phyloP scores from a whole-genome alignment of 495 filamentous ascomycete species.

The Hapsidospora chrysogenum region DNA sequence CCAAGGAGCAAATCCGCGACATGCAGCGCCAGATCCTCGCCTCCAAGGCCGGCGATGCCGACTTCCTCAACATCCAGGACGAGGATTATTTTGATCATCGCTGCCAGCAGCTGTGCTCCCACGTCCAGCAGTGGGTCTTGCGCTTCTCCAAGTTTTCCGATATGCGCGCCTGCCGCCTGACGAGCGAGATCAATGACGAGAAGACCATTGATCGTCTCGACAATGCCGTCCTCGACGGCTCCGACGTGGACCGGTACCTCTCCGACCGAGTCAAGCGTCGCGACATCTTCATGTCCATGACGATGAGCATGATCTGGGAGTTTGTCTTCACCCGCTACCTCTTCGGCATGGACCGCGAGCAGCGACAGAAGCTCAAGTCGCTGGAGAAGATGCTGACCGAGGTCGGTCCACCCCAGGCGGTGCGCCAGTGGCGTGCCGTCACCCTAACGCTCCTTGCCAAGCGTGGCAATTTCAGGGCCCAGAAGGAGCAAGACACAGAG shows the following conservation, averaged over 20 bases:
- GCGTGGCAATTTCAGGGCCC: slow-evolving; percentile 51
- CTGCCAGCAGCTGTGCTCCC: slow-evolving; percentile 85
- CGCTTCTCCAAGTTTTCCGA: slow-evolving; percentile 95
- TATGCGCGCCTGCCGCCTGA: slow-evolving; percentile 62
- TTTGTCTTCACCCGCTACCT: slow-evolving; percentile 94
- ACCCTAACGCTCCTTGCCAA: slow-evolving; percentile 77
- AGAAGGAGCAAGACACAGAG: slow-evolving; percentile 73
- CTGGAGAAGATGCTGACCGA: slow-evolving; percentile 83
- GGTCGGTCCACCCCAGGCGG: slow-evolving; percentile 63
- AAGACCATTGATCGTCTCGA: slow-evolving; percentile 84
- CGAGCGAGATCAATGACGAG: slow-evolving; percentile 69
- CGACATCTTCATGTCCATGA: slow-evolving; percentile 91
- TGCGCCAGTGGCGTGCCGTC: slow-evolving; percentile 89
- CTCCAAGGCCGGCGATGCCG: slow-evolving; percentile 44
- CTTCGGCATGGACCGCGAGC: slow-evolving; percentile 94
- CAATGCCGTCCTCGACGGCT: slow-evolving; percentile 82
- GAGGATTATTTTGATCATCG: slow-evolving; percentile 88
- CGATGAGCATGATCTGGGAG: slow-evolving; percentile 97
- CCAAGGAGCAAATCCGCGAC: slow-evolving; percentile 60
- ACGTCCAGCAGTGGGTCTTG: slow-evolving; percentile 89
- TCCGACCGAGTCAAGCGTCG: slow-evolving; percentile 70
- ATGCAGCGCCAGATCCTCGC: slow-evolving; percentile 73
- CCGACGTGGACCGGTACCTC: slow-evolving; percentile 74
- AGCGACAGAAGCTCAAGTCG: slow-evolving; percentile 88
- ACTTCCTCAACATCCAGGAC: slow-evolving; percentile 67